phyloP scores from a whole-genome alignment of 1,284 basidiomycete species.

The Coniophora puteana region DNA sequence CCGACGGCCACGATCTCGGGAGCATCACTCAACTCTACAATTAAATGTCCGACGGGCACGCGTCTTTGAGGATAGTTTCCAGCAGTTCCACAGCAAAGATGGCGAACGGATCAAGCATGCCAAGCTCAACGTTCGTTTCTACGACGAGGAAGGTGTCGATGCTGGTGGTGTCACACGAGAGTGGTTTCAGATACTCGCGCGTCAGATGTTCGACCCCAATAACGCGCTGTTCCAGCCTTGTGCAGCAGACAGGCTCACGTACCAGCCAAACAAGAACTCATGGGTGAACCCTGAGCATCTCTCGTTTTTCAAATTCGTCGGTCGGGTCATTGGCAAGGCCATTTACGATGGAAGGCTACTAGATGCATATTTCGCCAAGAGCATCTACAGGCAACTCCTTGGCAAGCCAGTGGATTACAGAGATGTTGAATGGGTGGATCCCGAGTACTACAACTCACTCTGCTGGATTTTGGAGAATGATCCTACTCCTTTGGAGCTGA shows the following conservation, averaged over 20 bases:
- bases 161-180: constrained; percentile 98
- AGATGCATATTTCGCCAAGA: constrained; percentile 97
- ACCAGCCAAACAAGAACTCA: constrained; percentile 96
- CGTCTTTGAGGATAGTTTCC: constrained; percentile 98
- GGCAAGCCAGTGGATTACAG: constrained; percentile 90
- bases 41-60: constrained; percentile 91
- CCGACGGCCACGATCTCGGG: constrained; percentile 74
- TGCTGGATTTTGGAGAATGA: constrained; percentile 93
- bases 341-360: constrained; percentile 94
- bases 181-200: constrained; percentile 97
- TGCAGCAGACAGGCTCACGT: constrained; percentile 90
- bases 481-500: constrained; percentile 81
- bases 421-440: constrained; percentile 95
- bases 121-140: constrained; percentile 96
- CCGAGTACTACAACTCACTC: constrained; percentile 92
- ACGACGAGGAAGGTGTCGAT: constrained; percentile 97
- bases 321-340: constrained; percentile 94
- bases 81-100: constrained; percentile 83
- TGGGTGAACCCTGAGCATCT: constrained; percentile 94
- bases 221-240: constrained; percentile 98
- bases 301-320: constrained; percentile 98
- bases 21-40: constrained; percentile 83
- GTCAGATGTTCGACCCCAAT: constrained; percentile 99
- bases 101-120: constrained; percentile 98
- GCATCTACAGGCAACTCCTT: constrained; percentile 90